Percentiles rank a stretch among this genome's conserved stretches.
phyloP scores from a whole-genome alignment of 2,329 filamentous ascomycete species.

The Botrytis tulipae region DNA sequence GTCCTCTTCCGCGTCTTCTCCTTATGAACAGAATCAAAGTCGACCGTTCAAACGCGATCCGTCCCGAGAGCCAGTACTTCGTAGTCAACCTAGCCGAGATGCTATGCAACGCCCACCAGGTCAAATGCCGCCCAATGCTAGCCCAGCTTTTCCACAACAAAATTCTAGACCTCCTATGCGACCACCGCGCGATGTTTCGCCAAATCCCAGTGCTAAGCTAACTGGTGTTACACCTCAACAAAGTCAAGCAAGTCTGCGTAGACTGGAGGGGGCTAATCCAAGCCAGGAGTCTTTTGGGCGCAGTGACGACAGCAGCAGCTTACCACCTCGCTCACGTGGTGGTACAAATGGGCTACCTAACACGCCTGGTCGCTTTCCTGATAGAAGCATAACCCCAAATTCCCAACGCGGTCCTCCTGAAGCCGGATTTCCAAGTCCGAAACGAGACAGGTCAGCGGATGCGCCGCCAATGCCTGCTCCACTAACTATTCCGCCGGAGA shows the following conservation, averaged over 20 bases:
- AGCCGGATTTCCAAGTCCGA: constrained; percentile 26
- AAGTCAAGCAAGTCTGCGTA: constrained; percentile 31
- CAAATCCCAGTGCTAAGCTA: constrained; percentile 34
- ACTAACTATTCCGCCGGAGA: constrained; percentile 36
- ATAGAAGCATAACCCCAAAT: constrained; percentile 34
- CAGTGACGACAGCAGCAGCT: constrained; percentile 34
- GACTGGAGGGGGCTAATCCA: constrained; percentile 34
- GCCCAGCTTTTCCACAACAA: constrained; percentile 32
- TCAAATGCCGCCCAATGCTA: constrained; percentile 20
- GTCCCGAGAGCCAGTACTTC: constrained; percentile 32
- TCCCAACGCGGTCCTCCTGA: constrained; percentile 37
- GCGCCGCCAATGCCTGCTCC: constrained; percentile 36
- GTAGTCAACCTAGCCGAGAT: constrained; percentile 35
- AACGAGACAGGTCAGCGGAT: constrained; percentile 28
- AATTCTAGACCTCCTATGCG: constrained; percentile 32
- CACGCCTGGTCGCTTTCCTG: constrained; percentile 36
- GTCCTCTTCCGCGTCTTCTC: constrained; percentile 24
- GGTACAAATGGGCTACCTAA: constrained; percentile 35
- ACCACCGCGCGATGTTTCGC: constrained; percentile 33
- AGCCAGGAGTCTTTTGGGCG: constrained; percentile 39
- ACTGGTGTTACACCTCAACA: constrained; percentile 26
- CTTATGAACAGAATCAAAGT: constrained; percentile 32
- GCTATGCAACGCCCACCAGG: constrained; percentile 32
- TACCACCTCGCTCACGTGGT: constrained; percentile 37
- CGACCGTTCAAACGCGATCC: constrained; percentile 32